phyloP scores from a whole-genome alignment of 2,329 filamentous ascomycete genomes.

The Fusarium agapanthi region DNA sequence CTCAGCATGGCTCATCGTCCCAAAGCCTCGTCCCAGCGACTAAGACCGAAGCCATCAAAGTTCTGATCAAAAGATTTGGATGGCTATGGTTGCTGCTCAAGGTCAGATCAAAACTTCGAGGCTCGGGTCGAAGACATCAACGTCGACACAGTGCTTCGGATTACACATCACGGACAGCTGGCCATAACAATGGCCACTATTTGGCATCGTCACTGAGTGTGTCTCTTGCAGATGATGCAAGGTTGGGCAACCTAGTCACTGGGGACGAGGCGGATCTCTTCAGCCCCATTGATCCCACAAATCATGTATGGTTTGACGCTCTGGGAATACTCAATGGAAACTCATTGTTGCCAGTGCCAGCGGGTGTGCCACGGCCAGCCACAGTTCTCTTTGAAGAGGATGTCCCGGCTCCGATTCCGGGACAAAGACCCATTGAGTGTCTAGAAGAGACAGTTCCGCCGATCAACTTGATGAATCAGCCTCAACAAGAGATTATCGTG shows the following conservation, averaged over 20 bases:
- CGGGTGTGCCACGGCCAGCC: background rate
- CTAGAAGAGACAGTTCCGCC: background rate
- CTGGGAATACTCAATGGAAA: background rate
- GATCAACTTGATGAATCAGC: background rate
- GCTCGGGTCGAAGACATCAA: background rate
- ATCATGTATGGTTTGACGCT: background rate
- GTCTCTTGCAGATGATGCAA: background rate
- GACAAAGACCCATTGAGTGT: background rate
- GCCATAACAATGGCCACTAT: background rate
- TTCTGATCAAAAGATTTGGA: background rate
- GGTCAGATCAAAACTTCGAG: background rate
- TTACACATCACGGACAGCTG: background rate
- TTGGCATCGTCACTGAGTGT: background rate
- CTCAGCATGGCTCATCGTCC: background rate
- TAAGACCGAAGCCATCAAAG: background rate
- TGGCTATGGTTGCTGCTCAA: slow-evolving; percentile 13
- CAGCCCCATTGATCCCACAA: background rate
- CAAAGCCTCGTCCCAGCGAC: background rate
- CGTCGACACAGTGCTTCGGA: background rate
- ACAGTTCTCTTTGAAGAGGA: slow-evolving; percentile 13
- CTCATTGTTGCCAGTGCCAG: background rate
- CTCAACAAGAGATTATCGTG: background rate
- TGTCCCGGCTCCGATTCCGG: background rate
- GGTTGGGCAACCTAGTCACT: background rate
- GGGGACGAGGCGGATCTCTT: background rate